Conservation (phyloP, 352 stramenopile genomes). For the Globisporangium viniferum region DNA sequence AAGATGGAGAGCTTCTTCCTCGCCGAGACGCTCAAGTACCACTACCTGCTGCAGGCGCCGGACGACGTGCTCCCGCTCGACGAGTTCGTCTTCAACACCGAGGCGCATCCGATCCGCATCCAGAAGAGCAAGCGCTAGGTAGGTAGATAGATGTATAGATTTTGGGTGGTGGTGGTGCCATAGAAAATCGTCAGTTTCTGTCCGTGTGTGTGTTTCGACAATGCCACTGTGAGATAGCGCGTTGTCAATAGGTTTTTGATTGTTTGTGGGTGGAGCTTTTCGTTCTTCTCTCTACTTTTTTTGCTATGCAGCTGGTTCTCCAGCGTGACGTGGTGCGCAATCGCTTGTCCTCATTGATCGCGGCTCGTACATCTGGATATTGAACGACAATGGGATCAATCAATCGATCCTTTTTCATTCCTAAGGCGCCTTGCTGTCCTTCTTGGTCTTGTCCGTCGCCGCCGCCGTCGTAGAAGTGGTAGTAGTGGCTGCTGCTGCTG, state of each 20-base stretch:
- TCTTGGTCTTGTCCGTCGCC: conserved; percentile 29
- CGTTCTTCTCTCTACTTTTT: not conserved
- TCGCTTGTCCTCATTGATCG: not conserved
- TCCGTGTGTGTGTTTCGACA: not conserved
- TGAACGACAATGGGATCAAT: too few relatives aligned
- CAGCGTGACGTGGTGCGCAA: not conserved
- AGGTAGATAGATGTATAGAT: conserved; percentile 4
- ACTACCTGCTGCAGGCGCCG: conserved; percentile 92
- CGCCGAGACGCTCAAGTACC: conserved; percentile 98
- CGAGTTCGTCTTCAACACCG: conserved; percentile 96
- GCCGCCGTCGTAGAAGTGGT: not conserved
- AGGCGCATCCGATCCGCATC: conserved; percentile 91
- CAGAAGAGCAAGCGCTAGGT: conserved; percentile 6
- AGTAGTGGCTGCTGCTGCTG: conserved; percentile 12
- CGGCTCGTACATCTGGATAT: not conserved
- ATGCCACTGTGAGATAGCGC: not conserved
- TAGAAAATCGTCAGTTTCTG: not conserved
- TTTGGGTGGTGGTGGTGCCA: not conserved
- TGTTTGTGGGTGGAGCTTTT: not conserved
- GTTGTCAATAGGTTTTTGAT: not conserved
- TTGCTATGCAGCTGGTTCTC: not conserved
- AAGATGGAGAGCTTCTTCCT: conserved; percentile 99
- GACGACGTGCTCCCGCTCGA: conserved; percentile 86
- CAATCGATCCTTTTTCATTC: not conserved
- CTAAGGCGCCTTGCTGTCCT: conserved; percentile 45